Evolutionary conservation across 306 rosid species (phyloP).

Genomic region (Sophora flavescens): DNA sequence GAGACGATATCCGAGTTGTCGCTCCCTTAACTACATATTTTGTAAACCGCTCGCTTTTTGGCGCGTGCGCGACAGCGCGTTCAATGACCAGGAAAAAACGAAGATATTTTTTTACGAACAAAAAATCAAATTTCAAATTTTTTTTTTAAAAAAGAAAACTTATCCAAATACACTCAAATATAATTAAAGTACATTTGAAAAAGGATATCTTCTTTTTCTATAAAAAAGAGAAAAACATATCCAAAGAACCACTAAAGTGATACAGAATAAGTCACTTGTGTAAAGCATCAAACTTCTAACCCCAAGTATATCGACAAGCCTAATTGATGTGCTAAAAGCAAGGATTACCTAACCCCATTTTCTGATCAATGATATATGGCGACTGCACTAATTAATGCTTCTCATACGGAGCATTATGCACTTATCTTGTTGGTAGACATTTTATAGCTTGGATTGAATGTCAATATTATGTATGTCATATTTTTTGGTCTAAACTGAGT

Average conservation of each 20-base stretch:
- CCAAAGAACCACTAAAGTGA: neutral
- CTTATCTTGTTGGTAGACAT: constrained; percentile 40
- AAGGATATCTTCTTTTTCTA: too few relatives aligned
- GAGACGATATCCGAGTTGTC: too few relatives aligned
- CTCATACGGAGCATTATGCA: neutral
- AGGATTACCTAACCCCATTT: constrained; percentile 44
- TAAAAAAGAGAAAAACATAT: too few relatives aligned
- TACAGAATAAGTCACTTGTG: constrained; percentile 23
- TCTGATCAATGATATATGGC: constrained; percentile 1
- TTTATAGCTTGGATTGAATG: constrained; percentile 38
- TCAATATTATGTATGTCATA: constrained; percentile 3
- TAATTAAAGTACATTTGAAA: too few relatives aligned
- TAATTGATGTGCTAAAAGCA: constrained; percentile 26
- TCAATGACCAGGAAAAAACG: too few relatives aligned
- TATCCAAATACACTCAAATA: neutral
- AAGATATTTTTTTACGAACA: too few relatives aligned
- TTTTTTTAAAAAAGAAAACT: too few relatives aligned
- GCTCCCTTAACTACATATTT: too few relatives aligned
- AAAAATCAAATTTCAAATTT: too few relatives aligned
- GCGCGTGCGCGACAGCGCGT: too few relatives aligned
- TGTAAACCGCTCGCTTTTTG: too few relatives aligned
- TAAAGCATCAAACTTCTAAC: constrained; percentile 21
- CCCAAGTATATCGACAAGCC: constrained; percentile 19
- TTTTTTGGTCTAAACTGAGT: too few relatives aligned
- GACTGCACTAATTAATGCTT: constrained; percentile 19